Conservation (phyloP, 495 filamentous ascomycete species). For the Neurospora sp. region DNA sequence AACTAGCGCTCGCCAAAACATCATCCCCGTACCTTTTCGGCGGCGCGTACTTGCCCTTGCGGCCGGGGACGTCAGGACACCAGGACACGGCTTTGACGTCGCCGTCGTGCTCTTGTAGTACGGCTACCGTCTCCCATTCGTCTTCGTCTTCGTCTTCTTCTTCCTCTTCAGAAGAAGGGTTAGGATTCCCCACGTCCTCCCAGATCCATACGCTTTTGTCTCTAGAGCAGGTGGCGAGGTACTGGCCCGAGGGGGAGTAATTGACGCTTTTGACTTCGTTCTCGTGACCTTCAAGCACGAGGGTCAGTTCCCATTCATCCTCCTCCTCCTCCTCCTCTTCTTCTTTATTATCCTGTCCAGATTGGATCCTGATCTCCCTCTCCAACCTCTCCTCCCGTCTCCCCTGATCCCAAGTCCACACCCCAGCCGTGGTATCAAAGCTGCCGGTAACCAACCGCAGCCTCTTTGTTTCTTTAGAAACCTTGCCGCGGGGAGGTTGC, state of each 20-base stretch:
- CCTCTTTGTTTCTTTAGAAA: conserved; percentile 31
- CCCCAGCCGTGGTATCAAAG: conserved; percentile 82
- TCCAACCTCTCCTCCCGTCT: conserved; percentile 1
- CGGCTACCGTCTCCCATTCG: conserved; percentile 91
- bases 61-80: conserved; percentile 51
- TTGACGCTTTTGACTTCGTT: conserved; percentile 82
- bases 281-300: conserved; percentile 88
- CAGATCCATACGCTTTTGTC: conserved; percentile 99
- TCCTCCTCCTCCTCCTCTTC: conserved; percentile 34
- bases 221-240: conserved; percentile 78
- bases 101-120: conserved; percentile 84
- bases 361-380: conserved; percentile 9
- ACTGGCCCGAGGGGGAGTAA: conserved; percentile 69
- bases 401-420: conserved; percentile 57
- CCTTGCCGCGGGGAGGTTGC: conserved; percentile 49
- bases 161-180: conserved; percentile 25
- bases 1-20: conserved; percentile 73
- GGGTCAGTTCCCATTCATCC: conserved; percentile 78
- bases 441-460: conserved; percentile 80
- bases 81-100: conserved; percentile 92
- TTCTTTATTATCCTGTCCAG: conserved; percentile 3
- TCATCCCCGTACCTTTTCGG: conserved; percentile 35
- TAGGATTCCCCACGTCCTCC: conserved; percentile 61
- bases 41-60: conserved; percentile 30
- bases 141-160: conserved; percentile 49